Base-by-base conservation (phyloP, 2,329 filamentous ascomycete genomes). In the Penicillium sp. region DNA sequence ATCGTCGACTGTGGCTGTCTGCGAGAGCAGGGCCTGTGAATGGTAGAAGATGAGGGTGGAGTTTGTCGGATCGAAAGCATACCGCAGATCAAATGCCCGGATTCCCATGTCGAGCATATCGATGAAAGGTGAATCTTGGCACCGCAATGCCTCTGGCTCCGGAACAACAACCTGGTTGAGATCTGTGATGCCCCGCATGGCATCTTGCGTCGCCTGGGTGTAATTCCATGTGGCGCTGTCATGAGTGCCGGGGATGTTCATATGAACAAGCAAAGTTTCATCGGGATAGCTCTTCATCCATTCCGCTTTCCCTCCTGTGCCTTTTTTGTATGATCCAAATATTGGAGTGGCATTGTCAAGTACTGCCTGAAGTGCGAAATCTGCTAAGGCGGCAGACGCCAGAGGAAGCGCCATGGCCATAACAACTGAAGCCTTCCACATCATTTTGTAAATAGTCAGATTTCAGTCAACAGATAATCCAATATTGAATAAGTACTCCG, bases 181-280 rank as follows among this genome's bases (percentile, higher is more conserved):
- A 15, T 73, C 67, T 8, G 78, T 79, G 35, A 80, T 70, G 25
- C 71, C 71, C 4, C 67, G 47, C 4, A 82, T 67, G 1, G 68
- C 56, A 38, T 78, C 66, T 61, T 81, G 78, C 0, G 77, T 80
- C 0, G 69, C 68, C 25, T 71, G 68, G 12, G 70, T 76, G 63
- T 82, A 83, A 66, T 82, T 82, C 81, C 81, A 83, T 0, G 81
- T 82, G 2, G 78, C 75, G 4, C 76, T 73, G 64, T 83, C 81
- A 67, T 83, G 61, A 7, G 81, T 77, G 1, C 81, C 81, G 2
- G 81, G 81, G 39, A 83, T 78, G 61, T 79, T 82, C 67, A 83
- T 74, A 19, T 78, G 78, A 3, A 77, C 72, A 0, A 83, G 61
- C 3, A 65, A 72, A 0, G 74, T 80, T 15, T 70, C 59, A 60